phyloP scores from a whole-genome alignment of 345 rosid species.

The Hypericum androsaemum region DNA sequence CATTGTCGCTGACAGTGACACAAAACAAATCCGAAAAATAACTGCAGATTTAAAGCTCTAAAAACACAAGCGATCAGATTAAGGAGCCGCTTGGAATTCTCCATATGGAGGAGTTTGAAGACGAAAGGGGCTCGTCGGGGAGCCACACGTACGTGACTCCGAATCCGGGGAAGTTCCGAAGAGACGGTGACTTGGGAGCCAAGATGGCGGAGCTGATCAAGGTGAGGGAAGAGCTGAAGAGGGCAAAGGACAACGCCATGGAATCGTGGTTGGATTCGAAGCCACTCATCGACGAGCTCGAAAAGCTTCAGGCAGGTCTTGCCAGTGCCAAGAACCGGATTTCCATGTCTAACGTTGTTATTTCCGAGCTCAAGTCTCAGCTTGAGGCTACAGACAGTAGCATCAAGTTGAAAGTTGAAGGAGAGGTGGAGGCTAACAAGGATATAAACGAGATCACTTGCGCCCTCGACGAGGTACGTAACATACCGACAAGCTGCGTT shows the following conservation, averaged over 20 bases:
- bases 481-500: no score
- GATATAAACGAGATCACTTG: conserved; percentile 15
- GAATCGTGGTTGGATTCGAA: conserved; percentile 50
- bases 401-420: conserved; percentile 21
- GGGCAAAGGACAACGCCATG: conserved; percentile 32
- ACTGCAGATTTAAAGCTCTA: no score
- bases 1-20: no score
- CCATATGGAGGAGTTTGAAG: no score
- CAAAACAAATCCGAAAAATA: no score
- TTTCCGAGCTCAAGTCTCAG: conserved; percentile 30
- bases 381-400: conserved; percentile 16
- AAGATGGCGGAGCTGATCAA: conserved; percentile 25
- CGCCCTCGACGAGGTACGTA: conserved; percentile 12
- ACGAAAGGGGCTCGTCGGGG: no score
- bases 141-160: not conserved
- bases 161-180: not conserved
- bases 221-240: conserved; percentile 26
- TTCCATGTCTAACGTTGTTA: conserved; percentile 21
- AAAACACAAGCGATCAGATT: no score
- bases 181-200: conserved; percentile 8
- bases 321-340: conserved; percentile 22
- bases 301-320: conserved; percentile 30
- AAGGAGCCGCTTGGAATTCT: no score
- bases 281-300: conserved; percentile 48
- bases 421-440: conserved; percentile 19